Conservation (phyloP, 2,329 filamentous ascomycete species). For the Knoxdaviesia proteae region DNA sequence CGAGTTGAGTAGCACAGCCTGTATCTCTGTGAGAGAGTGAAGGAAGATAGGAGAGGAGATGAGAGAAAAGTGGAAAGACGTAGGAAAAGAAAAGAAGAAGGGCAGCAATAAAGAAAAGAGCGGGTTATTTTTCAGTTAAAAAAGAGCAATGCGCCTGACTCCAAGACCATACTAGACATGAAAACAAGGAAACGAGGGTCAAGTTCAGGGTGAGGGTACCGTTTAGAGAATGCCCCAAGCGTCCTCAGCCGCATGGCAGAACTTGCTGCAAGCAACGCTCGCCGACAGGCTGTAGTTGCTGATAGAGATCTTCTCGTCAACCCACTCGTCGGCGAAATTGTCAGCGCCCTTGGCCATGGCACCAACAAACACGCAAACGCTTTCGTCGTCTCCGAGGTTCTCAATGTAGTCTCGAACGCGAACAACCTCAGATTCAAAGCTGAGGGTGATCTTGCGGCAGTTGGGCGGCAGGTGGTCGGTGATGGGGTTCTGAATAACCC, state of each 20-base stretch:
- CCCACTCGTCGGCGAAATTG: constrained; percentile 82
- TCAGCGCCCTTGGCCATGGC: constrained; percentile 96
- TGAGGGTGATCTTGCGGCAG: constrained; percentile 92
- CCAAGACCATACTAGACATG: too few relatives aligned
- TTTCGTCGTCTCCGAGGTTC: constrained; percentile 59
- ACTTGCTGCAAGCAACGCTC: constrained; percentile 97
- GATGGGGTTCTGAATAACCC: constrained; percentile 95
- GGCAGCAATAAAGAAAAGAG: neutral
- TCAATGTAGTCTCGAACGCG: constrained; percentile 79
- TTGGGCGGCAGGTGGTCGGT: constrained; percentile 92
- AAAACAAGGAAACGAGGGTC: too few relatives aligned
- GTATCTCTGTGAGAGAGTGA: neutral
- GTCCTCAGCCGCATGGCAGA: constrained; percentile 95
- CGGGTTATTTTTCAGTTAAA: too few relatives aligned
- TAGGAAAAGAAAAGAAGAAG: neutral
- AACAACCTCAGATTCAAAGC: constrained; percentile 77
- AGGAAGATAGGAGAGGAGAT: neutral
- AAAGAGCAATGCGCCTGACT: too few relatives aligned
- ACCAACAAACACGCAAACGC: constrained; percentile 92
- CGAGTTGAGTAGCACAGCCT: too few relatives aligned
- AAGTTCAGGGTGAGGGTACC: too few relatives aligned
- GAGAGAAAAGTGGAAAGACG: neutral
- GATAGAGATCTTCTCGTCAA: constrained; percentile 95
- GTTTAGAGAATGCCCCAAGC: constrained; percentile 76
- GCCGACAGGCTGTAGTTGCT: constrained; percentile 96